Percentiles rank a stretch among this genome's conserved stretches.
These are phyloP conservation scores for Aureobasidium subglaciale DNA, from an alignment of 2,329 filamentous ascomycete genomes.

Conservation along the genomic window DNA sequence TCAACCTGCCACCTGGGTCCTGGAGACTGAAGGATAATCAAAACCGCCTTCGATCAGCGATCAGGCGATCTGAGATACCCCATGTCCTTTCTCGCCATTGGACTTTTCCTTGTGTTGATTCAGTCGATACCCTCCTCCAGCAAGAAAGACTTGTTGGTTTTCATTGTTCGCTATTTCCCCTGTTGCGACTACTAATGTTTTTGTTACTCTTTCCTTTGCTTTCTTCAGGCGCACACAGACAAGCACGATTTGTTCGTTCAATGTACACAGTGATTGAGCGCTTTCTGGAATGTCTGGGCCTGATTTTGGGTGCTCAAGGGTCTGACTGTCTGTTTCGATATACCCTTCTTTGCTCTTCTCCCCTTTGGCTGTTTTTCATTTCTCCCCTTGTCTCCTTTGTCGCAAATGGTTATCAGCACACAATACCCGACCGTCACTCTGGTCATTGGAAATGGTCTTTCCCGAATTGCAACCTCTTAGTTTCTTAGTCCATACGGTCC, in stretches of 20 bases:
- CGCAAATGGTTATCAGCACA: background rate
- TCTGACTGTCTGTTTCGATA: conserved; percentile 11
- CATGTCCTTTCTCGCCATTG: conserved; percentile 10
- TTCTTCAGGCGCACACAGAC: background rate
- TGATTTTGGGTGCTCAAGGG: background rate
- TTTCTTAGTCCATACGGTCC: background rate
- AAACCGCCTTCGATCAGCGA: conserved; percentile 13
- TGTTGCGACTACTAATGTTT: conserved; percentile 4
- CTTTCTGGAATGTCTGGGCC: background rate
- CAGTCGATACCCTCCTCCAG: background rate
- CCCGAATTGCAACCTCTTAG: background rate
- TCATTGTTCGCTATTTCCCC: background rate
- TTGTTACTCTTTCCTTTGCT: background rate
- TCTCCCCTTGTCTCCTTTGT: background rate
- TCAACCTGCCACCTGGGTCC: conserved; percentile 11
- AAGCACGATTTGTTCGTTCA: background rate
- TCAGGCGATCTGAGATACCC: conserved; percentile 12
- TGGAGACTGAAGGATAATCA: conserved; percentile 13
- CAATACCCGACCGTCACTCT: conserved; percentile 8
- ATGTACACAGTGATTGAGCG: background rate
- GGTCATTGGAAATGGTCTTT: background rate
- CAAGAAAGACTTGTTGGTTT: background rate
- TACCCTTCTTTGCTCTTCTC: conserved; percentile 12
- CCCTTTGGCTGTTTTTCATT: background rate
- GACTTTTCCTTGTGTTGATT: conserved; percentile 15